Conservation (phyloP, 148 eudicot genomes). For the Amaranthus cruentus region DNA sequence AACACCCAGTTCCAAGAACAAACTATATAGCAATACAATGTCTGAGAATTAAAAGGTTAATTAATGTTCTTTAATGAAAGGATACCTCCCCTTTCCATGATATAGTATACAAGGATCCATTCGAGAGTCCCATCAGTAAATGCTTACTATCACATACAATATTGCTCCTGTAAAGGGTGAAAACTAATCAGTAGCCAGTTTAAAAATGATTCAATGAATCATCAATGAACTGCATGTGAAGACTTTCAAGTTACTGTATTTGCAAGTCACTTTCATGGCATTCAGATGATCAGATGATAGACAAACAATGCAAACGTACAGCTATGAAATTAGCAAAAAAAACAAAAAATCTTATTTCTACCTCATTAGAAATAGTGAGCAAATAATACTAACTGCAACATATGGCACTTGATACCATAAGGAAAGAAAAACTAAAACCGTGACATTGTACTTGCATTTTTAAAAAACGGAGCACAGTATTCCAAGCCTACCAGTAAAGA, state of each 20-base stretch:
- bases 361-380: background rate
- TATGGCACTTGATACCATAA: background rate
- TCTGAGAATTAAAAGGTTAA: background rate
- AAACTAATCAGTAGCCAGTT: slow-evolving; percentile 10
- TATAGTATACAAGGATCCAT: slow-evolving; percentile 80
- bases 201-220: slow-evolving; percentile 2
- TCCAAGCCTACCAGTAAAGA: slow-evolving; percentile 5
- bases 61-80: background rate
- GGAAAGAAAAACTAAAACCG: background rate
- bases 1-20: background rate
- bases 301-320: background rate
- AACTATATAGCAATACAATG: background rate
- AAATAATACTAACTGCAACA: background rate
- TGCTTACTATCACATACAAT: slow-evolving; percentile 78
- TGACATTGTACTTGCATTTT: background rate
- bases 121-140: slow-evolving; percentile 70
- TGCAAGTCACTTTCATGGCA: background rate
- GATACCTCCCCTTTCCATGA: slow-evolving; percentile 99
- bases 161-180: slow-evolving; percentile 62
- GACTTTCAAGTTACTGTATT: background rate
- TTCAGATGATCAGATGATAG: background rate
- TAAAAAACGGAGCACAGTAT: background rate
- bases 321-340: background rate
- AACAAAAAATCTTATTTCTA: background rate
- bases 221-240: background rate